Percentiles rank a stretch among this genome's conserved stretches.
phyloP scores from a whole-genome alignment of 2,329 filamentous ascomycete genomes.

The Exophiala xenobiotica region DNA sequence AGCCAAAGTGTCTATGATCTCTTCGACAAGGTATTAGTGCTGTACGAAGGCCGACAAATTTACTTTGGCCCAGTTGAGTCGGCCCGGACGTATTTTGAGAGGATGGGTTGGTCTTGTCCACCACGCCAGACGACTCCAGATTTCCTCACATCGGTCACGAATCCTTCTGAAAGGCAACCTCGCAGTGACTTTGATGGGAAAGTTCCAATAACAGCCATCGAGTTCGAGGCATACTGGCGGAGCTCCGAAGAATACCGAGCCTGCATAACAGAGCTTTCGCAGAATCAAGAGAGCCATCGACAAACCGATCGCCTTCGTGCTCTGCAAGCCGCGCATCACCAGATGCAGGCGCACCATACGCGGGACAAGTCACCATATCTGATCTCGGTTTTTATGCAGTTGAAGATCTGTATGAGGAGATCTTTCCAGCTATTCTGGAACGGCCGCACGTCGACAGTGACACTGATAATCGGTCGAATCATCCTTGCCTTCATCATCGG shows the following conservation, averaged over 20 bases:
- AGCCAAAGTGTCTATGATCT: slow-evolving; percentile 55
- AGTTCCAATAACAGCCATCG: slow-evolving; percentile 46
- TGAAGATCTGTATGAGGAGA: slow-evolving; percentile 55
- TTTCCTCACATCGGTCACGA: slow-evolving; percentile 64
- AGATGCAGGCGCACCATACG: slow-evolving; percentile 57
- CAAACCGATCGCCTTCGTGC: slow-evolving; percentile 54
- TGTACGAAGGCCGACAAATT: slow-evolving; percentile 65
- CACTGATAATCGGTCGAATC: slow-evolving; percentile 61
- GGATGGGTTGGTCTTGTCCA: slow-evolving; percentile 61
- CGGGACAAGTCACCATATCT: slow-evolving; percentile 57
- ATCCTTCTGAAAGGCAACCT: slow-evolving; percentile 50
- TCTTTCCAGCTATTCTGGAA: slow-evolving; percentile 67
- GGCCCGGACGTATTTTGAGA: slow-evolving; percentile 64
- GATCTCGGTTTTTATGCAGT: slow-evolving; percentile 53
- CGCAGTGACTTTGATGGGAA: slow-evolving; percentile 42
- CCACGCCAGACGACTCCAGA: slow-evolving; percentile 65
- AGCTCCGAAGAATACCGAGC: slow-evolving; percentile 9
- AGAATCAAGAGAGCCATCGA: slow-evolving; percentile 49
- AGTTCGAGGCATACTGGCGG: slow-evolving; percentile 50
- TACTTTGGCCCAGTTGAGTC: slow-evolving; percentile 62
- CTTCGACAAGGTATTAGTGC: slow-evolving; percentile 68
- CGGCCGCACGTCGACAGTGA: slow-evolving; percentile 52
- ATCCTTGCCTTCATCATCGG: slow-evolving; percentile 62
- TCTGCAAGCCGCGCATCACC: slow-evolving; percentile 54
- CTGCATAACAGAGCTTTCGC: slow-evolving; percentile 47